Base-by-base conservation (phyloP, 2,329 filamentous ascomycete genomes). In the Cryphonectria japonica region DNA sequence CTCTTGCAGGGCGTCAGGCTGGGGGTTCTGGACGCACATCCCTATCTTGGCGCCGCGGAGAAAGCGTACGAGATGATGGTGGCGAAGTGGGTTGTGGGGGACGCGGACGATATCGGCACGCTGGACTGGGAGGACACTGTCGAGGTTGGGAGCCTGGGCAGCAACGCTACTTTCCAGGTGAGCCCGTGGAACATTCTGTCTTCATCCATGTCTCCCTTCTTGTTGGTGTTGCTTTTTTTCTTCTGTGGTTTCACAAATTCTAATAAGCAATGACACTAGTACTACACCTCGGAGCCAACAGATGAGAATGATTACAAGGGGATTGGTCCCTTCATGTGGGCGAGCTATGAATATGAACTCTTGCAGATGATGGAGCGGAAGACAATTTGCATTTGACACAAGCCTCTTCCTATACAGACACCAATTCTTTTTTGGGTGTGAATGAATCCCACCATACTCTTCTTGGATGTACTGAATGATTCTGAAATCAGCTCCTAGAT, bases 121-220 rank as follows among this genome's bases (percentile, higher is more conserved):
- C 71, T 85, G 66, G 79, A 79, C 67, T 85, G 82, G 78, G 81
- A 84, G 69, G 83, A 83, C 2, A 86, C 84, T 0, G 84, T 86
- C 1, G 73, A 78, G 43, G 84, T 86, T 11, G 84, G 85, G 52
- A 85, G 82, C 73, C 75, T 87, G 74, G 81, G 79, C 71, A 80
- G 81, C 5, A 78, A 82, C 72, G 84, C 81, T 16, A 79, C 78
- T 32, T 86, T 84, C 73, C 81, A 85, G 76, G 83, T 85, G 74
- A 76, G 79, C 66, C 34, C n/a, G 6, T 8, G n/a, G 26, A 2
- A 32, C 39, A 14, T 16, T 2, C 64, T 7, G 26, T 26, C n/a
- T 3, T 46, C 37, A 34, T 46, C 34, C 13, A 4, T 37, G 8
- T 39, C 37, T 60, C 32, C 1, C 9, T 34, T 19, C n/a, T 9